A percentile compares a stretch with the other conserved stretches of the same genome.
Evolutionary conservation across 73 alveolate genomes (phyloP).

Genomic region (Tetrahymena malaccensis): DNA sequence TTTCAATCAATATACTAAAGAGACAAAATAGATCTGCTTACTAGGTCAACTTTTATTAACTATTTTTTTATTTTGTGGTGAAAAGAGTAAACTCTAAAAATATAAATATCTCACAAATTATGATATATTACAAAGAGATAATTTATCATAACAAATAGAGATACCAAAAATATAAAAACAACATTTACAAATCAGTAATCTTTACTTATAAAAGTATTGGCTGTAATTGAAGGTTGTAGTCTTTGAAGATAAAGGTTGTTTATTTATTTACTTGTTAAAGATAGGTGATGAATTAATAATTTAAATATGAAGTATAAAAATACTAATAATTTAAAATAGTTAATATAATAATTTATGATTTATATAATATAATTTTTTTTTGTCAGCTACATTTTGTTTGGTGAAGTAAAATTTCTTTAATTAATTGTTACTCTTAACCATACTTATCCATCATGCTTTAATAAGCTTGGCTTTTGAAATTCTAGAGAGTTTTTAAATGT

Average conservation of each 20-base stretch:
- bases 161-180: too few species aligned
- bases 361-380: too few species aligned
- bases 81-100: not conserved
- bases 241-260: too few species aligned
- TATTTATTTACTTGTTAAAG: too few species aligned
- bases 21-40: not conserved
- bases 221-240: too few species aligned
- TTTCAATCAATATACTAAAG: not conserved
- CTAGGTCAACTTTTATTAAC: not conserved
- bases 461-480: not conserved
- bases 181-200: too few species aligned
- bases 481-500: not conserved
- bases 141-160: too few species aligned
- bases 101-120: not conserved
- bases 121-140: not conserved
- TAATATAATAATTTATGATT: too few species aligned
- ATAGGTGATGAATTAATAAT: too few species aligned
- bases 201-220: too few species aligned
- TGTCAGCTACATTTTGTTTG: not conserved
- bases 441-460: not conserved
- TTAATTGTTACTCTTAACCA: not conserved
- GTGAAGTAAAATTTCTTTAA: not conserved
- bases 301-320: not conserved
- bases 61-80: not conserved
- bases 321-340: not conserved